Base-by-base conservation (phyloP, 2,329 filamentous ascomycete species). In the Capronia americana region DNA sequence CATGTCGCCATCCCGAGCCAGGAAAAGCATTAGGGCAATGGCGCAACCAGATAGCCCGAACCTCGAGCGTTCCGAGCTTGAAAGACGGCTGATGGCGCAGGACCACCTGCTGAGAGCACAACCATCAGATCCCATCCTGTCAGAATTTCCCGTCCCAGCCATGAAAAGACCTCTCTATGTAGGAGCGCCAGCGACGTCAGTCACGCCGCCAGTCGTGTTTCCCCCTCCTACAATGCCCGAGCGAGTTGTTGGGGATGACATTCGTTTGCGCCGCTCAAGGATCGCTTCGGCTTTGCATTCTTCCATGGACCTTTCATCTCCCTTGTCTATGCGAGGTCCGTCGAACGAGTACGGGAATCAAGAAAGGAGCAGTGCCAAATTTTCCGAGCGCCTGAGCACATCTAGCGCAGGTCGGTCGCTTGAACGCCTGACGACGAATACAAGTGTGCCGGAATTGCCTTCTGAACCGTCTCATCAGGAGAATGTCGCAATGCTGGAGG, bases 1-100 rank as follows among this genome's bases (percentile, higher is more conserved):
- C 11, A 84, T 87, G 57, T 85, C 84, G 4, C 79, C 82, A 7
- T 78, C 77, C 6, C 63, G 61, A 46, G 50, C 54, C 24, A 66
- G 44, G n/a, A 64, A 64, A 38, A 64, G 24, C 70, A 71, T 83
- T 80, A 81, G 69, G 78, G 78, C 1, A 83, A 83, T 2, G 78
- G 79, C 1, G 87, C 86, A 0, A 80, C 84, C 4, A 84, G 83
- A 0, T 87, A 86, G 0, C 88, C 87, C 0, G 81, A 82, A 28
- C 85, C 85, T 0, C 70, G 72, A 41, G n/a, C 57, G 65, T 30
- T 24, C 28, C 1, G n/a, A 32, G 23, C 20, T 34, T 12, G 44
- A n/a, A 23, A 28, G 23, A 32, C n/a, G 44, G n/a, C 44, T n/a
- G 8, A 23, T 38, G 26, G 4, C 8, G 56, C 64, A 72, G 6